These are phyloP conservation scores for Chloranthus sessilifolius DNA, from an alignment of 164 flowering plant genomes.

Conservation along the genomic window DNA sequence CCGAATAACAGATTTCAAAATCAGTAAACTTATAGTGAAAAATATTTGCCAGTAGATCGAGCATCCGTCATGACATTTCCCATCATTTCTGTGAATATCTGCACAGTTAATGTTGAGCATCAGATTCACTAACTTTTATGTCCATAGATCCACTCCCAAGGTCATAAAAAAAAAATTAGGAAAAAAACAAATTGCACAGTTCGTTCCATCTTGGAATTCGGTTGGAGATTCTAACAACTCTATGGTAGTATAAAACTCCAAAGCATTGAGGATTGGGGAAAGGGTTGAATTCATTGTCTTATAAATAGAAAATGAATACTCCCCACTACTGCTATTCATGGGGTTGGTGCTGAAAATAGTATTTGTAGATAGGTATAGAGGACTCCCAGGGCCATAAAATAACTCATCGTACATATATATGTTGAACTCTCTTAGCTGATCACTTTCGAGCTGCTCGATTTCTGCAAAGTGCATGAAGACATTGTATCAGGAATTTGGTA, in stretches of 20 bases:
- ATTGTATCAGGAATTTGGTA: conserved; percentile 9
- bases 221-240: conserved; percentile 21
- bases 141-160: no score
- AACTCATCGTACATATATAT: conserved; percentile 9
- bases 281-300: conserved; percentile 25
- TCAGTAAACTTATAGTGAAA: no score
- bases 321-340: not conserved
- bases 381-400: not conserved
- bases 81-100: no score
- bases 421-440: conserved; percentile 25
- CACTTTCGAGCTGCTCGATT: conserved; percentile 11
- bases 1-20: no score
- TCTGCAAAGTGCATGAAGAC: conserved; percentile 39
- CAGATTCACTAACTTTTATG: no score
- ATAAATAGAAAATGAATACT: conserved; percentile 6
- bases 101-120: no score
- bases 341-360: conserved; percentile 5
- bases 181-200: no score
- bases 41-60: no score
- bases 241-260: conserved; percentile 26
- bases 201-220: conserved; percentile 8
- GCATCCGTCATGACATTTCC: no score
- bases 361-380: not conserved
- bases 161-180: no score
- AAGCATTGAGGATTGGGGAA: conserved; percentile 46